These are phyloP conservation scores for Pseudogymnoascus sp. DNA, from an alignment of 2,329 filamentous ascomycete species.

Conservation along the genomic window DNA sequence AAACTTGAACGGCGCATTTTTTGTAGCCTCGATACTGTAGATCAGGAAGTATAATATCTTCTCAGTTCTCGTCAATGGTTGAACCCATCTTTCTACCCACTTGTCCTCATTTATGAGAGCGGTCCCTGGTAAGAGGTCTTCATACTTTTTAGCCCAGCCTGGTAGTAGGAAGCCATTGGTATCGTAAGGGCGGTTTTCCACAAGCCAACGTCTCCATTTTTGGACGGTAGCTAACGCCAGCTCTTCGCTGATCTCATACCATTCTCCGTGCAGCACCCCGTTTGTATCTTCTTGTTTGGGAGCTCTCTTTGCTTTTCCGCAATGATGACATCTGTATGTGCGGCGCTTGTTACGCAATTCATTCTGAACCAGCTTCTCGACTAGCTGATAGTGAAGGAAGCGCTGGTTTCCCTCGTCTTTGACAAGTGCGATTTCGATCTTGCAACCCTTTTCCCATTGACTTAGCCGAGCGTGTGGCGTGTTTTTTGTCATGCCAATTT, in stretches of 20 bases:
- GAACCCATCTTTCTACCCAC: not conserved
- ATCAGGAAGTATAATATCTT: not conserved
- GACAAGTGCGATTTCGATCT: not conserved
- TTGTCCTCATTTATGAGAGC: not conserved
- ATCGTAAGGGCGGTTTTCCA: not conserved
- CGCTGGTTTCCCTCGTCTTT: not conserved
- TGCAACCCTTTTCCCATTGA: not conserved
- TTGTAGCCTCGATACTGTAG: not conserved
- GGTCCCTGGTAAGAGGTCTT: not conserved
- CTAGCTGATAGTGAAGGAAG: not conserved
- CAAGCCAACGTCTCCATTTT: not conserved
- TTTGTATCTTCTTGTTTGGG: not conserved
- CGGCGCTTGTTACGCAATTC: not conserved
- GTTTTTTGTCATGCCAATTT: not conserved
- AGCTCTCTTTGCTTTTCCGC: not conserved
- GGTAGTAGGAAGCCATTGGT: not conserved
- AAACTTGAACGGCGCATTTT: too few relatives aligned
- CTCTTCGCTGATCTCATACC: not conserved
- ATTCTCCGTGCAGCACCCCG: not conserved
- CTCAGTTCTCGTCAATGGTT: not conserved
- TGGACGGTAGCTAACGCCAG: not conserved
- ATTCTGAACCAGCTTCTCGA: not conserved
- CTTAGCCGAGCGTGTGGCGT: not conserved
- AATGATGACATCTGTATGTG: not conserved
- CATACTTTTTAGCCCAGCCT: not conserved